These are phyloP conservation scores for Epichloe bromicola DNA, from an alignment of 2,329 filamentous ascomycete species.

Conservation along the genomic window DNA sequence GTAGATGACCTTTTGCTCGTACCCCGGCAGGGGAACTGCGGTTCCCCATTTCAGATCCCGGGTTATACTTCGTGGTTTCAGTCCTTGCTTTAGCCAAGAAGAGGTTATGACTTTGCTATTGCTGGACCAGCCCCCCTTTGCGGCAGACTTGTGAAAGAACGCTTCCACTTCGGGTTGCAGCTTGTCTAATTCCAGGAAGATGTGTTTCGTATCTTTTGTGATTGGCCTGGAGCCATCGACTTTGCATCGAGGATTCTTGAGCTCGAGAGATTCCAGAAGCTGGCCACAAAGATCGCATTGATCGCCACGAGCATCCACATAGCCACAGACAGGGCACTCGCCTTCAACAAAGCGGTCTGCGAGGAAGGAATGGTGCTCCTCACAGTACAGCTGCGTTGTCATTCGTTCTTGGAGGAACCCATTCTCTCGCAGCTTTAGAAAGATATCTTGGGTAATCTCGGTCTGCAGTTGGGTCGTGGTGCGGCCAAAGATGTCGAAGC, in stretches of 20 bases:
- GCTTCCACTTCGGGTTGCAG: conserved; percentile 57
- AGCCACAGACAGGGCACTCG: conserved; percentile 53
- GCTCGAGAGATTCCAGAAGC: conserved; percentile 50
- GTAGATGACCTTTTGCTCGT: conserved; percentile 55
- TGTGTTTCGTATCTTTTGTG: conserved; percentile 64
- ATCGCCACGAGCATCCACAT: conserved; percentile 51
- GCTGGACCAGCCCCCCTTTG: conserved; percentile 56
- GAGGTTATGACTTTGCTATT: conserved; percentile 60
- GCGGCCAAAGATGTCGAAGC: conserved; percentile 77
- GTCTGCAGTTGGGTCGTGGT: conserved; percentile 75
- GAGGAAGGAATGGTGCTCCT: conserved; percentile 54
- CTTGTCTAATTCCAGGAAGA: conserved; percentile 67
- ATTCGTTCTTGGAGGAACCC: conserved; percentile 68
- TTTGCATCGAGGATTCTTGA: conserved; percentile 73
- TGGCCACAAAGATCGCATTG: conserved; percentile 57
- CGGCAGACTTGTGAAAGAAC: conserved; percentile 57
- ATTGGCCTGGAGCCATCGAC: conserved; percentile 66
- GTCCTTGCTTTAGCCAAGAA: conserved; percentile 60
- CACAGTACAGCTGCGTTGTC: conserved; percentile 74
- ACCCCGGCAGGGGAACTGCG: conserved; percentile 33
- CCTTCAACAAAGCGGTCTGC: conserved; percentile 67
- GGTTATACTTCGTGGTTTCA: conserved; percentile 71
- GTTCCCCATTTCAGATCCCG: conserved; percentile 72
- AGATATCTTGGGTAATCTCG: conserved; percentile 74
- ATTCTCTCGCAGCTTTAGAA: conserved; percentile 64